phyloP scores from a whole-genome alignment of 257 asterid genomes.

The Solanum microdontum region DNA sequence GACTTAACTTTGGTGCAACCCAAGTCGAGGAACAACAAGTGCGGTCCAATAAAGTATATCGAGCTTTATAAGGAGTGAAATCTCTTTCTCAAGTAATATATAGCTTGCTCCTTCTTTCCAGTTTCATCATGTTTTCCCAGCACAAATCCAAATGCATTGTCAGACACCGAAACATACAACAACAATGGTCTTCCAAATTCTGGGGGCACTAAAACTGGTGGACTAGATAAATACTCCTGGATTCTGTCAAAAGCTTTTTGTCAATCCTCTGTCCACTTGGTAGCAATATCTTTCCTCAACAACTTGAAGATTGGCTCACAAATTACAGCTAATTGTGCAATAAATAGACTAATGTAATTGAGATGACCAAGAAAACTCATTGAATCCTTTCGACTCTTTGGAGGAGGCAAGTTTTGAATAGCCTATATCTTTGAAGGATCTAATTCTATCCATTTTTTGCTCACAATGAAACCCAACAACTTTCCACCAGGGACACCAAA shows the following conservation, averaged over 20 bases:
- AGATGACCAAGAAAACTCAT: too few species aligned
- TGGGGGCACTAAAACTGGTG: background rate
- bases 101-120: too few species aligned
- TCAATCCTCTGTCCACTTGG: background rate
- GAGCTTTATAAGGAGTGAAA: too few species aligned
- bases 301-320: background rate
- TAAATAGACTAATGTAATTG: too few species aligned
- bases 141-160: background rate
- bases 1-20: background rate
- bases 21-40: background rate
- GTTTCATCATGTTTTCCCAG: background rate
- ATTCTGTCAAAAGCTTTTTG: background rate
- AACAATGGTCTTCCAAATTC: background rate
- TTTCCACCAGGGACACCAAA: background rate
- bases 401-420: background rate
- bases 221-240: background rate
- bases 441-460: background rate
- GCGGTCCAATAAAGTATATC: background rate
- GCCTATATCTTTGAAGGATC: background rate
- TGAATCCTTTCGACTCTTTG: too few species aligned
- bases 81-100: too few species aligned
- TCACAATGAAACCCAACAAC: background rate
- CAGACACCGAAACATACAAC: rapidly evolving
- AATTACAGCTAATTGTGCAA: too few species aligned
- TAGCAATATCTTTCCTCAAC: background rate